Base-by-base conservation (phyloP, 768 basidiomycete genomes). In the Phanerodontia chrysosporium region DNA sequence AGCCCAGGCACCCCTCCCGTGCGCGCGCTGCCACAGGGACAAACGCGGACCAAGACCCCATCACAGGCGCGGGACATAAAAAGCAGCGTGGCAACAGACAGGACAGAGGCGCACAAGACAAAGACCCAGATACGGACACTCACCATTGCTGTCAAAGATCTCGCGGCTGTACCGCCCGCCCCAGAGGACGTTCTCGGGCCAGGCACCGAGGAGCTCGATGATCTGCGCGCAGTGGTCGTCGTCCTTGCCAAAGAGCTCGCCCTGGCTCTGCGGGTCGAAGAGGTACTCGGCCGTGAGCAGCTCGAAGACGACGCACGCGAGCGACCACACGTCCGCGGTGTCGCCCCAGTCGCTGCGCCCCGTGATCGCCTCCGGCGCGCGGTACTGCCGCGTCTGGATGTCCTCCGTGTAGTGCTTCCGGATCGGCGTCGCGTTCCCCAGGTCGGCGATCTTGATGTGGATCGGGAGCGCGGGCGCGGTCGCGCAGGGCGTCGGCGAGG, bases 171-270 rank as follows among this genome's bases (percentile, higher is more conserved):
- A 94, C 66, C 85, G 87, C 30, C 95, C 94, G 25, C 86, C 86
- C 81, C 89, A 84, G 75, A 92, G 94, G 45, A 88, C 79, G 51
- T 84, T 81, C 27, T 85, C 66, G 14, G 84, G 74, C 61, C 87
- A 84, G 73, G 94, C 90, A 32, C 94, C 94, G 59, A 95, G 74
- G 10, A 97, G 78, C 76, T 97, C 95, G 57, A 95, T 87, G 61
- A 96, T 92, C 75, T 95, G 94, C 35, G 95, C 95, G 82, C 95
- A 85, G 66, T 97, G 95, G 70, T 98, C 96, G 67, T 95, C 94
- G 71, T 97, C 94, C 73, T 95, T 95, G 59, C 85, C 87, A 67
- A 92, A 95, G 48, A 90, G 74, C 64, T 87, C 86, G 25, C 85
- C 84, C 72, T 90, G 88, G 27, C 84, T 85, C 61, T 90, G 89